Evolutionary conservation across 148 eudicot genomes (phyloP).

Genomic region (Diospyros kaki): DNA sequence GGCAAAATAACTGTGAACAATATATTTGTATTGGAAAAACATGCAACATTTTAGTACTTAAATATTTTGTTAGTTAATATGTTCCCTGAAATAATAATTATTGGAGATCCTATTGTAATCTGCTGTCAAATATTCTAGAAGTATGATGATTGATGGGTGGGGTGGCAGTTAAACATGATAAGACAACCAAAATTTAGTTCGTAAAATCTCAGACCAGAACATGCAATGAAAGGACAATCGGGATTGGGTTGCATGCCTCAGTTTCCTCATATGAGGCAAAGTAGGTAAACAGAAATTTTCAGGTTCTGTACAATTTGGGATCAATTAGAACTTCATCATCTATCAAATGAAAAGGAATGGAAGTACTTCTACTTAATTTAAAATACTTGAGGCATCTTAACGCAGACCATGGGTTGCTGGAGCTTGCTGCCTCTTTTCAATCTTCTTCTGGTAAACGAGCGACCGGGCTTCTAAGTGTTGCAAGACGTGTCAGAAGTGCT

Average conservation of each 20-base stretch:
- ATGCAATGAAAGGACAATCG: neutral
- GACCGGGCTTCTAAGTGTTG: slow-evolving; percentile 52
- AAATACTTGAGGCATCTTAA: slow-evolving; percentile 6
- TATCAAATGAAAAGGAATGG: slow-evolving; percentile 4
- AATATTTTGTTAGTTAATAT: neutral
- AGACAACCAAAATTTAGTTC: neutral
- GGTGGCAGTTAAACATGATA: neutral
- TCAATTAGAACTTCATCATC: neutral
- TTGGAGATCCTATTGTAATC: neutral
- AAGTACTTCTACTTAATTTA: neutral
- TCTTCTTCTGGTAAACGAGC: slow-evolving; percentile 64
- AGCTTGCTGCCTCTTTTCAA: slow-evolving; percentile 72
- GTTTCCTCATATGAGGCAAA: neutral
- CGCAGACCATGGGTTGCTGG: slow-evolving; percentile 75
- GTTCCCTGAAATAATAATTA: neutral
- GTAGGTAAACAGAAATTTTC: neutral
- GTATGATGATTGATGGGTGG: neutral
- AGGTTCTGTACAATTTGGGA: neutral
- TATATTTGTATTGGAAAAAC: neutral
- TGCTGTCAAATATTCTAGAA: neutral
- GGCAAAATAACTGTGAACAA: neutral
- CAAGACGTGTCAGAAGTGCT: slow-evolving; percentile 73
- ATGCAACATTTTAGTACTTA: neutral
- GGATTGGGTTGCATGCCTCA: neutral
- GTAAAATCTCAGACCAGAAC: neutral